Evolutionary conservation across 805 yeast genomes (phyloP).

Genomic region (Candida piceae): DNA sequence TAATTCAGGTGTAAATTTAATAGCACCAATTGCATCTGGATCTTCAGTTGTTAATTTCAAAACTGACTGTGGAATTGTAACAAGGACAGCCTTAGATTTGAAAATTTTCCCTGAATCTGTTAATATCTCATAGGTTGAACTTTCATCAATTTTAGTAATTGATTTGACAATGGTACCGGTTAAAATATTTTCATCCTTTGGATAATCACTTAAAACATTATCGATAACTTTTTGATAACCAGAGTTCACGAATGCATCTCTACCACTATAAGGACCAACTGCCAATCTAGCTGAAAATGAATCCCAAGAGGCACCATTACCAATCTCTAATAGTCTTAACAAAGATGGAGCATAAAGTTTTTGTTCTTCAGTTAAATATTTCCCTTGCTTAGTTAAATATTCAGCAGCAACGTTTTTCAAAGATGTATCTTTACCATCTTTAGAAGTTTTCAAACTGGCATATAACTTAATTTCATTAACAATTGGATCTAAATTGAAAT

Average conservation of each 20-base stretch:
- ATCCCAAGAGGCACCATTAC: slow-evolving; percentile 28
- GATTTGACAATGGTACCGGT: slow-evolving; percentile 18
- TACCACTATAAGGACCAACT: slow-evolving; percentile 24
- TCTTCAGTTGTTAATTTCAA: slow-evolving; percentile 30
- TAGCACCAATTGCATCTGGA: slow-evolving; percentile 23
- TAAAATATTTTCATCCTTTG: slow-evolving; percentile 17
- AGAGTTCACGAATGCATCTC: slow-evolving; percentile 26
- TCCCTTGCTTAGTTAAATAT: slow-evolving; percentile 16
- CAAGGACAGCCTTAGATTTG: slow-evolving; percentile 35
- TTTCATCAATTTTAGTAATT: slow-evolving; percentile 22
- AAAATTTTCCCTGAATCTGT: slow-evolving; percentile 16
- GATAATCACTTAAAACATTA: slow-evolving; percentile 23
- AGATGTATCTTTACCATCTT: slow-evolving; percentile 23
- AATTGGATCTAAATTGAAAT: slow-evolving; percentile 28
- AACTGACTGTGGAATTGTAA: slow-evolving; percentile 46
- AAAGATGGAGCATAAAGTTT: slow-evolving; percentile 26
- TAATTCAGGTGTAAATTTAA: slow-evolving; percentile 30
- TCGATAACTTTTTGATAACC: slow-evolving; percentile 27
- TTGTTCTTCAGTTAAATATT: slow-evolving; percentile 21
- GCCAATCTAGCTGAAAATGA: slow-evolving; percentile 24
- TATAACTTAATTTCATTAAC: slow-evolving; percentile 29
- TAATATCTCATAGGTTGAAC: slow-evolving; percentile 11
- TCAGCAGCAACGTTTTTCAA: slow-evolving; percentile 23
- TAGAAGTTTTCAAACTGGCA: slow-evolving; percentile 18
- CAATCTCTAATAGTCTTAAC: slow-evolving; percentile 25